Evolutionary conservation across 495 filamentous ascomycete genomes (phyloP), one percentile per base, ranked within the genome.

Genomic region (Lineolata rhizophorae): DNA sequence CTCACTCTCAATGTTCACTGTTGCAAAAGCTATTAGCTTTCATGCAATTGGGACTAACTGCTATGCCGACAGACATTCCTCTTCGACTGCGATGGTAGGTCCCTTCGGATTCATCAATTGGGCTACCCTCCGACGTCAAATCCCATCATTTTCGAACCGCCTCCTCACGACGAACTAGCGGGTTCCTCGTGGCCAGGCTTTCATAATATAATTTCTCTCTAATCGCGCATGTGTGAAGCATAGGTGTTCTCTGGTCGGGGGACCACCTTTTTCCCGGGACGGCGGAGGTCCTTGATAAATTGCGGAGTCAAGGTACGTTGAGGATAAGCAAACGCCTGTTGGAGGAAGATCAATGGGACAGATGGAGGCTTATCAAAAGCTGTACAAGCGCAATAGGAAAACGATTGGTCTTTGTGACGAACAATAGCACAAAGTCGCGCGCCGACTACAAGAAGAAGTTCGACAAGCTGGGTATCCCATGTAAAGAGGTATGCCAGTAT

Each of bases 381-480:
- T n/a, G n/a, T n/a, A 6, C 22, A 25, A 36, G 11, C 18, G 4
- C 8, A 25, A 13, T 1, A 87, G 83, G 79, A 34, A 99, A 99
- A 52, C 77, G 72, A 52, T 59, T 87, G 12, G 71, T 99, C 36
- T 99, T 99, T 49, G 87, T 99, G 28, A 95, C 87, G 2, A 99
- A 99, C 53, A 99, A 99, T 62, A 90, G 79, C 49, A 95, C 87
- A 18, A 95, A 95, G 50, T 92, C 85, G 12, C 78, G 87, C 12
- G 62, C 67, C 16, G 80, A 90, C 44, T 95, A 95, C 53, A 70
- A 72, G 50, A 83, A 84, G 55, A 95, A 94, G 43, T 67, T 97
- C 29, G 69, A 73, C n/a, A 53, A 48, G 15, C 57, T 93, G 43
- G 79, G 78, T 0, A 93, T 97, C 37, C 74, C 77, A 0, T 70